A percentile compares a stretch with the other conserved stretches of the same genome.
Evolutionary conservation across 148 eudicot genomes (phyloP).

Genomic region (Arbutus unedo): DNA sequence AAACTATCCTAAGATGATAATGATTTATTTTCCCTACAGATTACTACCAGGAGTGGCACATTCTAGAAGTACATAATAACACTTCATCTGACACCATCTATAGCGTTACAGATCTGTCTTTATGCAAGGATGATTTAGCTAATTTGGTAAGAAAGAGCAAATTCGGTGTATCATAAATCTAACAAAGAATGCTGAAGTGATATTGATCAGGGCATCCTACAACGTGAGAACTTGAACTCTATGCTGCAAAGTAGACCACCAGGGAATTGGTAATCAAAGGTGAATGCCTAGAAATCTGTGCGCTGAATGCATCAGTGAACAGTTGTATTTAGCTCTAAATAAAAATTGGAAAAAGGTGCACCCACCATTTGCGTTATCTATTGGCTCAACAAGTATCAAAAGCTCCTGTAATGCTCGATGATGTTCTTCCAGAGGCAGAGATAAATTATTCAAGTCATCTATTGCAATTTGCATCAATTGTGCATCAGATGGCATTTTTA

Average conservation of each 20-base stretch:
- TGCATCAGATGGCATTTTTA: slow-evolving; percentile 88
- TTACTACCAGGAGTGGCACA: not conserved
- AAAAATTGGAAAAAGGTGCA: not conserved
- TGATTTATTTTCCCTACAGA: not conserved
- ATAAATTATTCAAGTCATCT: slow-evolving; percentile 74
- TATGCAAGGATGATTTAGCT: not conserved
- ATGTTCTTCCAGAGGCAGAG: slow-evolving; percentile 64
- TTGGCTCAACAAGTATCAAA: slow-evolving; percentile 79
- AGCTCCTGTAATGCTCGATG: slow-evolving; percentile 81
- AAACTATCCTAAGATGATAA: not conserved
- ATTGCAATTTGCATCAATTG: slow-evolving; percentile 82
- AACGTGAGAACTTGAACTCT: not conserved
- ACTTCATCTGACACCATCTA: not conserved
- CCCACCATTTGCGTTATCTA: slow-evolving; percentile 92
- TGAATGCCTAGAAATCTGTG: not conserved
- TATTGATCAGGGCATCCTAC: not conserved
- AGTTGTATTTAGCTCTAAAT: not conserved
- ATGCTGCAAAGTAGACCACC: not conserved
- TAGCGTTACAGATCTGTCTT: not conserved
- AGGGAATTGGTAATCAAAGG: not conserved
- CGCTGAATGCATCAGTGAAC: not conserved
- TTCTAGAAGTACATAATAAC: not conserved
- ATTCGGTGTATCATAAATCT: too few species aligned
- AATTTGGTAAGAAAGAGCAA: not conserved
- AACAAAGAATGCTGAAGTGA: not conserved